Percentiles rank a stretch among this genome's conserved stretches.
These are phyloP conservation scores for Bretschneidera sinensis DNA, from an alignment of 345 rosid species.

Conservation along the genomic window DNA sequence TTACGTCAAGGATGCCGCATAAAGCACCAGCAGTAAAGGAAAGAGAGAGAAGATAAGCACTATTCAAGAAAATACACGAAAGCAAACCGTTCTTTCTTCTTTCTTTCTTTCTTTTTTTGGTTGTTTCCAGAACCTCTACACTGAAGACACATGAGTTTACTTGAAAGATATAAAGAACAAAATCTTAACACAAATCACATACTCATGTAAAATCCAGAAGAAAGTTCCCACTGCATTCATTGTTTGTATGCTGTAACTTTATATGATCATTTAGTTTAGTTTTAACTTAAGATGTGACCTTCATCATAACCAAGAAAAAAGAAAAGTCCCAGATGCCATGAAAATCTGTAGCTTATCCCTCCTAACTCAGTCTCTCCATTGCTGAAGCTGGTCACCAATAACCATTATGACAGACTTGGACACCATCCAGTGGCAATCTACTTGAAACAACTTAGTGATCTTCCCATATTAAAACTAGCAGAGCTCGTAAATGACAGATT, in stretches of 20 bases:
- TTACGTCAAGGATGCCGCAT: too few species aligned
- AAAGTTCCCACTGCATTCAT: not conserved
- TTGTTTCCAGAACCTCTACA: too few species aligned
- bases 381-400: slow-evolving; percentile 3
- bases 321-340: not conserved
- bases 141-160: too few species aligned
- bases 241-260: not conserved
- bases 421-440: slow-evolving; percentile 2
- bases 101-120: too few species aligned
- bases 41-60: too few species aligned
- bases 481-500: not conserved
- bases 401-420: not conserved
- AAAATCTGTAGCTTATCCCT: not conserved
- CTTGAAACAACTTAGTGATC: not conserved
- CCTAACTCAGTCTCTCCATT: not conserved
- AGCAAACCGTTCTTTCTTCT: too few species aligned
- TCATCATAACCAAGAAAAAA: not conserved
- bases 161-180: too few species aligned
- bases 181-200: too few species aligned
- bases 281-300: not conserved
- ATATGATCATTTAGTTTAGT: too few species aligned
- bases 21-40: too few species aligned
- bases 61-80: too few species aligned
- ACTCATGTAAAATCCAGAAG: not conserved
- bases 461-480: not conserved